Percentiles rank a stretch among this genome's conserved stretches.
Conservation (phyloP, 2,329 filamentous ascomycete species). For the Pseudogymnoascus destructans region DNA sequence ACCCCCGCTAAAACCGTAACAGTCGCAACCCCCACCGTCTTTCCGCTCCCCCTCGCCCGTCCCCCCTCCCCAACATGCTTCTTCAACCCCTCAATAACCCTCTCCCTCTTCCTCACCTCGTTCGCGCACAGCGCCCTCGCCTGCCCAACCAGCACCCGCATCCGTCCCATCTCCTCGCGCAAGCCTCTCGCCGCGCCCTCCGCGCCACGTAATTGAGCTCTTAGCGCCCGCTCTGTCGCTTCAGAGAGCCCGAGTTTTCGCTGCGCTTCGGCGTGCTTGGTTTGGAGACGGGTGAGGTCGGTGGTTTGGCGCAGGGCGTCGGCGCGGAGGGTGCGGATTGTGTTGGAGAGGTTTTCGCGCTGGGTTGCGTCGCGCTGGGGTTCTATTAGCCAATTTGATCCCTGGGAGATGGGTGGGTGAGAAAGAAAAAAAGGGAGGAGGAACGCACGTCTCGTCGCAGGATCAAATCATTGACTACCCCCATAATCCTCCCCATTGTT, state of each 20-base stretch:
- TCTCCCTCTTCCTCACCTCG: slow-evolving; percentile 79
- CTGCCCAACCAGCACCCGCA: slow-evolving; percentile 70
- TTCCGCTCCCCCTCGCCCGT: slow-evolving; percentile 44
- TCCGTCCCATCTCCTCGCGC: slow-evolving; percentile 68
- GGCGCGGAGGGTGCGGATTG: slow-evolving; percentile 61
- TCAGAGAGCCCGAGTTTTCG: slow-evolving; percentile 46
- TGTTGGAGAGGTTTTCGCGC: slow-evolving; percentile 67
- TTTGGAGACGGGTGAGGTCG: slow-evolving; percentile 48
- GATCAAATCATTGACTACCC: slow-evolving; percentile 87
- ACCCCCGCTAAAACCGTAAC: slow-evolving; percentile 45
- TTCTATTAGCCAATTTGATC: slow-evolving; percentile 11
- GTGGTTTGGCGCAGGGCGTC: slow-evolving; percentile 62
- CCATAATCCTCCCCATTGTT: slow-evolving; percentile 78
- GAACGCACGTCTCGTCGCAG: slow-evolving; percentile 68
- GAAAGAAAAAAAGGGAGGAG: neutral
- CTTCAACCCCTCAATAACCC: slow-evolving; percentile 80
- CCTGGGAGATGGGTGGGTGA: neutral
- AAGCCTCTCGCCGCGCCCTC: slow-evolving; percentile 63
- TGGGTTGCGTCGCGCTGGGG: slow-evolving; percentile 74
- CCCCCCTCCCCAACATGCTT: slow-evolving; percentile 65
- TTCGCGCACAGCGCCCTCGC: slow-evolving; percentile 78
- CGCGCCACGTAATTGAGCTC: slow-evolving; percentile 56
- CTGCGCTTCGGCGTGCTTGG: slow-evolving; percentile 41
- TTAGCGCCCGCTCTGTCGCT: slow-evolving; percentile 57
- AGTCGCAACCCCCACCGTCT: slow-evolving; percentile 40